phyloP scores from a whole-genome alignment of 148 eudicot genomes.

The Vaccinium macrocarpon region DNA sequence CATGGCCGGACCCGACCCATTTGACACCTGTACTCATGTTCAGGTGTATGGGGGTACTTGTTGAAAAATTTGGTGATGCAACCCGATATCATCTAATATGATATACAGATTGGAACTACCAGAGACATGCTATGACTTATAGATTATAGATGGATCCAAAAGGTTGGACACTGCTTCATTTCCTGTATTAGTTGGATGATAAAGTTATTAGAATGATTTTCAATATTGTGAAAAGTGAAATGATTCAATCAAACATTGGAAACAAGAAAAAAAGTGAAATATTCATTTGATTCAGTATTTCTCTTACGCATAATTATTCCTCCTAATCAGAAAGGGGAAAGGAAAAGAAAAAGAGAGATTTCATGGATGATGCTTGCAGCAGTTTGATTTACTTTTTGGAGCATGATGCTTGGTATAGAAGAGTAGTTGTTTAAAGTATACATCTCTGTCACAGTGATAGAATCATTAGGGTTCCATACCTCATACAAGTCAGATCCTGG shows the following conservation, averaged over 20 bases:
- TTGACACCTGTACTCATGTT: no score
- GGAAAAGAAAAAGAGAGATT: neutral
- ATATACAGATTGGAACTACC: neutral
- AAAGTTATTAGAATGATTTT: neutral
- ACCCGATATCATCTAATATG: neutral
- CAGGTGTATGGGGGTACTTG: no score
- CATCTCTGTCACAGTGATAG: neutral
- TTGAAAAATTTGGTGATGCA: no score
- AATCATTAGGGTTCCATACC: neutral
- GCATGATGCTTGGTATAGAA: neutral
- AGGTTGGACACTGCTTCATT: no score
- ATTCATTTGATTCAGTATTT: neutral
- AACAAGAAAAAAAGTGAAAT: neutral
- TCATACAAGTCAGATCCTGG: neutral
- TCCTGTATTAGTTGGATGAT: no score
- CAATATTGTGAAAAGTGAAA: neutral
- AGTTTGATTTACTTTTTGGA: neutral
- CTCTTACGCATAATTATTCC: neutral
- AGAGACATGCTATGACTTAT: neutral
- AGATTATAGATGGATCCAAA: no score
- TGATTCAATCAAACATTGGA: neutral
- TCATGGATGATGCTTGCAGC: neutral
- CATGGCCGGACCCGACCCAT: no score
- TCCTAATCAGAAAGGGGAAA: neutral
- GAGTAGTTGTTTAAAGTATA: no score